Evolutionary conservation across 73 alveolate genomes (phyloP).

Genomic region (Paramecium pentaurelia): DNA sequence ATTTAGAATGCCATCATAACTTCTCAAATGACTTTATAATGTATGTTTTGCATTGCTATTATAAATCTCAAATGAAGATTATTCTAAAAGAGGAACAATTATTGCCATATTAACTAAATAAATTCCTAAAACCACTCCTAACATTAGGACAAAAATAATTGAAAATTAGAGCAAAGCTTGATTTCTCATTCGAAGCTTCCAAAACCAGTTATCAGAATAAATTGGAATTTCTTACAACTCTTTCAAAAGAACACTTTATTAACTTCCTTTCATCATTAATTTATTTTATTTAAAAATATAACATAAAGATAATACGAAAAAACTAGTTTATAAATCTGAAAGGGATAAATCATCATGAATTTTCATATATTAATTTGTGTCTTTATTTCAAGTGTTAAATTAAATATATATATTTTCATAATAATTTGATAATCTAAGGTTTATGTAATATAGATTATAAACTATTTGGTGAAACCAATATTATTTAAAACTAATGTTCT

Average conservation of each 20-base stretch:
- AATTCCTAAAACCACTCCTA: background rate
- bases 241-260: background rate
- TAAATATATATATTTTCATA: background rate
- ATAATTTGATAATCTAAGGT: background rate
- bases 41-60: background rate
- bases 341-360: background rate
- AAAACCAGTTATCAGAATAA: background rate
- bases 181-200: background rate
- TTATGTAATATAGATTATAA: background rate
- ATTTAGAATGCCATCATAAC: conserved; percentile 16
- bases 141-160: background rate
- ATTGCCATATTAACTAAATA: conserved; percentile 3
- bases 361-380: background rate
- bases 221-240: background rate
- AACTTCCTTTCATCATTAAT: background rate
- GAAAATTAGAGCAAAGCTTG: background rate
- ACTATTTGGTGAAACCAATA: background rate
- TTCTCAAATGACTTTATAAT: background rate
- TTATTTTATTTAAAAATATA: background rate
- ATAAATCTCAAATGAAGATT: background rate
- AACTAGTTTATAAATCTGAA: background rate
- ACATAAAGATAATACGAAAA: background rate
- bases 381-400: background rate
- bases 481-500: background rate
- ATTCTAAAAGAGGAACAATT: background rate